These are phyloP conservation scores for Mycena polygramma DNA, from an alignment of 768 basidiomycete genomes.

Conservation along the genomic window DNA sequence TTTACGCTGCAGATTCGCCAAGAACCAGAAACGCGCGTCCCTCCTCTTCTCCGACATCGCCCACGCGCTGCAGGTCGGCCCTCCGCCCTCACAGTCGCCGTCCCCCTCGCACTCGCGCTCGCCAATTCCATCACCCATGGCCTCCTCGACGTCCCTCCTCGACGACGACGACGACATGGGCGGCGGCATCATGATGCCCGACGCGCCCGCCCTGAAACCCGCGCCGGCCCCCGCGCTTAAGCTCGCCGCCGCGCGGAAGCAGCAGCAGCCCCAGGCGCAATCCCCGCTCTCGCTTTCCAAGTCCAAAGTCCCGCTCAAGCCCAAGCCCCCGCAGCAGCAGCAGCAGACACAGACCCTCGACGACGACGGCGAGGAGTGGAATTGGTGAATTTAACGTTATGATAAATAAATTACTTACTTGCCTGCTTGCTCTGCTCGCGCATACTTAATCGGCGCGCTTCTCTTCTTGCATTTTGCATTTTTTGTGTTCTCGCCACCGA, in stretches of 20 bases:
- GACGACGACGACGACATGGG: conserved; percentile 51
- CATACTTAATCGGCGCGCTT: neutral
- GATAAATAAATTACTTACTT: conserved; percentile 5
- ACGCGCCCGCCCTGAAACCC: conserved; percentile 50
- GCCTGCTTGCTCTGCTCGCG: neutral
- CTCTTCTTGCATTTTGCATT: neutral
- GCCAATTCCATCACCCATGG: too few relatives aligned
- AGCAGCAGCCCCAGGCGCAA: conserved; percentile 38
- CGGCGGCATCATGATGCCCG: conserved; percentile 4
- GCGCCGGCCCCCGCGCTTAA: conserved; percentile 48
- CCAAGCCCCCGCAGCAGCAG: conserved; percentile 10
- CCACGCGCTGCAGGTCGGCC: conserved; percentile 49
- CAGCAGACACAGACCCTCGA: conserved; percentile 41
- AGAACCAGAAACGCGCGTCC: conserved; percentile 78
- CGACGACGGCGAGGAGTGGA: conserved; percentile 72
- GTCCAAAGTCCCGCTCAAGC: conserved; percentile 22
- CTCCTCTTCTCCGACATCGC: conserved; percentile 75
- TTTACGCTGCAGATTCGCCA: conserved; percentile 65
- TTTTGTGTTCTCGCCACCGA: neutral
- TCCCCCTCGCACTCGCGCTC: conserved; percentile 26
- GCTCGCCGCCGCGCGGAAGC: conserved; percentile 42
- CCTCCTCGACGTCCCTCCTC: conserved; percentile 41
- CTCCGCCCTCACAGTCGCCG: conserved; percentile 50
- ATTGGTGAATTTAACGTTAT: conserved; percentile 57
- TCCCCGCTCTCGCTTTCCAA: conserved; percentile 30